Evolutionary conservation across 306 rosid species (phyloP).

Genomic region (Lathyrus oleraceus): DNA sequence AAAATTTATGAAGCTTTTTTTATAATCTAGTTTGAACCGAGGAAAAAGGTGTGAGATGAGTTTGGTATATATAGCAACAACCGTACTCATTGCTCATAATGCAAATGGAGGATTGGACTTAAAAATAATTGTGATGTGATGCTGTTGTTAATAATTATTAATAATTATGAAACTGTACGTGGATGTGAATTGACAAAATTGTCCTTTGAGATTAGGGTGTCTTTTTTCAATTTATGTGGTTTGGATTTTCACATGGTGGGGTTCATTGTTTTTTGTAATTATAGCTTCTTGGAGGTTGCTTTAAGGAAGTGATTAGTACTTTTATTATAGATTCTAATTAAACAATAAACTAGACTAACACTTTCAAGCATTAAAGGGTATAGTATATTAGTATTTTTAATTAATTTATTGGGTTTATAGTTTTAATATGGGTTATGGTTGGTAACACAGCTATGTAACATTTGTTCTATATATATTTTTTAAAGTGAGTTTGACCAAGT

Average conservation of each 20-base stretch:
- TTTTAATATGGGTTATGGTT: background rate
- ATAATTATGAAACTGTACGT: constrained; percentile 10
- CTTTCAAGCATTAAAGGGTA: background rate
- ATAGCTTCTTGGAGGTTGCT: constrained; percentile 30
- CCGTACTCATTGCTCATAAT: constrained; percentile 41
- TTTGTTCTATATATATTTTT: background rate
- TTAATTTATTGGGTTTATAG: background rate
- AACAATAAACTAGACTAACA: background rate
- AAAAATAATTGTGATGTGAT: constrained; percentile 23
- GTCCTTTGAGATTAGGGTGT: constrained; percentile 38
- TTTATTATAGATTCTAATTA: background rate
- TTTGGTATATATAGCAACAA: constrained; percentile 49
- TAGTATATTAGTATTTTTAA: background rate
- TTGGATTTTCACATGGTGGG: constrained; percentile 37
- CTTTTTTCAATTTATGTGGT: constrained; percentile 29
- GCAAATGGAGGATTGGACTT: constrained; percentile 16
- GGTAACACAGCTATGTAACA: background rate
- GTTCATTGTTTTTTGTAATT: constrained; percentile 27
- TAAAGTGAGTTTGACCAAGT: background rate
- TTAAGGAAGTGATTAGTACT: background rate
- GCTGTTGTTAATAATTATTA: constrained; percentile 14
- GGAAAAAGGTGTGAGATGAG: constrained; percentile 29
- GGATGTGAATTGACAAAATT: constrained; percentile 43
- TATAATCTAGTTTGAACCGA: constrained; percentile 29
- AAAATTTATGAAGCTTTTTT: background rate